phyloP scores from a whole-genome alignment of 805 yeast genomes.

The Metschnikowia lunata region DNA sequence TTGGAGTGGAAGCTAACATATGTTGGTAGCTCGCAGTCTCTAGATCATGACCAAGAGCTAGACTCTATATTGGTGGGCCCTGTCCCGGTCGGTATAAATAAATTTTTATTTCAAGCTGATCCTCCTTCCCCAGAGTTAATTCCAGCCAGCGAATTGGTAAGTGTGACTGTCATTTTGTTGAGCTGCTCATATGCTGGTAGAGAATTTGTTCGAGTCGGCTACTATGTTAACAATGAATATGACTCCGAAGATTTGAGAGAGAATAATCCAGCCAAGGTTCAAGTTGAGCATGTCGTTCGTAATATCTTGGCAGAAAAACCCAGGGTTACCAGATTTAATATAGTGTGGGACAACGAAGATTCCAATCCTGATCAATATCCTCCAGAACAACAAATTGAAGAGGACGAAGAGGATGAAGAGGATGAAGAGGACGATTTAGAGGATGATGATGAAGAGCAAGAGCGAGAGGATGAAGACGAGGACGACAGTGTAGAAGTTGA shows the following conservation, averaged over 20 bases:
- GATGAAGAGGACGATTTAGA: slow-evolving; percentile 27
- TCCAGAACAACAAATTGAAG: slow-evolving; percentile 60
- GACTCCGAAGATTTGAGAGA: slow-evolving; percentile 90
- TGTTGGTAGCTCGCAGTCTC: slow-evolving; percentile 91
- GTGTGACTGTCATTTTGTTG: slow-evolving; percentile 88
- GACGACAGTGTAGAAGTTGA: slow-evolving; percentile 9
- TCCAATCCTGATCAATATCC: slow-evolving; percentile 65
- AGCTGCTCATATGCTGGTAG: slow-evolving; percentile 91
- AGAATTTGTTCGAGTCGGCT: slow-evolving; percentile 96
- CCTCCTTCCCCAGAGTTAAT: slow-evolving; percentile 95
- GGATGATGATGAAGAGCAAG: slow-evolving; percentile 18
- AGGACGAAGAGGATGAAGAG: slow-evolving; percentile 30
- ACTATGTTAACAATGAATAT: slow-evolving; percentile 95
- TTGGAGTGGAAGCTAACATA: slow-evolving; percentile 96
- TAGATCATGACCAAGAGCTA: slow-evolving; percentile 94
- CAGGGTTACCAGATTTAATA: slow-evolving; percentile 92
- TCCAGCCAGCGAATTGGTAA: slow-evolving; percentile 92
- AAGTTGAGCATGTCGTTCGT: slow-evolving; percentile 89
- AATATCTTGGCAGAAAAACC: slow-evolving; percentile 97
- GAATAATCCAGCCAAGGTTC: slow-evolving; percentile 90
- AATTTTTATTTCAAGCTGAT: slow-evolving; percentile 88
- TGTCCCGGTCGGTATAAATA: slow-evolving; percentile 94
- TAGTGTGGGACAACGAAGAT: slow-evolving; percentile 87
- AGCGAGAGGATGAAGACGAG: slow-evolving; percentile 12
- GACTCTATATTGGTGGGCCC: slow-evolving; percentile 98